Percentiles rank a stretch among this genome's conserved stretches.
These are phyloP conservation scores for Aphanomyces stellatus DNA, from an alignment of 352 stramenopile genomes.

Conservation along the genomic window DNA sequence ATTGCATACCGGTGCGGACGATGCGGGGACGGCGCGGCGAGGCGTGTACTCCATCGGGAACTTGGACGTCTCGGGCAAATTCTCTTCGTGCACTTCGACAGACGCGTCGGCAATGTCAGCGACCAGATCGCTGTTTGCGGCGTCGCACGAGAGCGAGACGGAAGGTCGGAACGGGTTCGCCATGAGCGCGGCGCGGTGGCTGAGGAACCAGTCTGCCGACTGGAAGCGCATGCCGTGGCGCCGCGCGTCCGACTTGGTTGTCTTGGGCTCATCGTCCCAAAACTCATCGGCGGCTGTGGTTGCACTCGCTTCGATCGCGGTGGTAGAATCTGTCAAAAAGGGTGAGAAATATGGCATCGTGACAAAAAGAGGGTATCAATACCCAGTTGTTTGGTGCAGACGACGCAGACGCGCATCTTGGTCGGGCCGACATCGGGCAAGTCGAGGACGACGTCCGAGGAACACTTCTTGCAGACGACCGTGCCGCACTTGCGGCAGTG, in stretches of 20 bases:
- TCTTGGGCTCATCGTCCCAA: background rate
- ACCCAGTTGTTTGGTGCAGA: constrained; percentile 29
- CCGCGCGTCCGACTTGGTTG: background rate
- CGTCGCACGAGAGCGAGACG: constrained; percentile 18
- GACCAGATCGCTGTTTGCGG: background rate
- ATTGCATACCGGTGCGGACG: background rate
- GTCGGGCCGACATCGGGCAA: constrained; percentile 31
- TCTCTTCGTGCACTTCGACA: constrained; percentile 11
- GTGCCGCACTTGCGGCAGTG: constrained; percentile 65
- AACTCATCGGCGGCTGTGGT: background rate
- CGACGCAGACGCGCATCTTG: constrained; percentile 51
- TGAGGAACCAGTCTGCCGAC: constrained; percentile 14
- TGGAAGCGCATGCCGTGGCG: background rate
- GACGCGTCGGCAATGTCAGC: constrained; percentile 13
- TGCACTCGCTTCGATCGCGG: background rate
- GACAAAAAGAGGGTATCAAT: too few relatives aligned
- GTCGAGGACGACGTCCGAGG: constrained; percentile 33
- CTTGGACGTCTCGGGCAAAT: background rate
- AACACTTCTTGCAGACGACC: constrained; percentile 59
- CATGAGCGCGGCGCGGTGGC: constrained; percentile 9
- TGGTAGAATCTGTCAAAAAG: too few relatives aligned
- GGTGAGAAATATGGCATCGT: too few relatives aligned
- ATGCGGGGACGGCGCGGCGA: background rate
- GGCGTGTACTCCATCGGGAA: background rate
- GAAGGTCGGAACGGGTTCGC: constrained; percentile 18